Evolutionary conservation across 2,329 filamentous ascomycete genomes (phyloP).

Genomic region (Claviceps quebecensis): DNA sequence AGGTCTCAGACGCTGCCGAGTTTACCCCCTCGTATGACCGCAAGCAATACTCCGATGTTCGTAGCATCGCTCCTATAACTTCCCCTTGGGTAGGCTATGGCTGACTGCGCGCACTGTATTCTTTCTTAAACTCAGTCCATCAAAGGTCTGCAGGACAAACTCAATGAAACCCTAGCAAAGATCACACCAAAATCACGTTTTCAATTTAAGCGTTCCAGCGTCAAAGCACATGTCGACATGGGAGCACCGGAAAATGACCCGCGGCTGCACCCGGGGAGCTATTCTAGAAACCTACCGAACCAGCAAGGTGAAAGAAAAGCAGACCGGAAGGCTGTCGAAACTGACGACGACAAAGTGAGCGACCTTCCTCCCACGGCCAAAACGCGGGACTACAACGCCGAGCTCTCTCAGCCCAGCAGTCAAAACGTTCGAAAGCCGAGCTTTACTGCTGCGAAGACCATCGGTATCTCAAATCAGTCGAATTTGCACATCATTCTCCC

Average conservation of each 20-base stretch:
- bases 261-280: constrained; percentile 23
- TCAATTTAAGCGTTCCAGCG: constrained; percentile 47
- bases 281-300: constrained; percentile 16
- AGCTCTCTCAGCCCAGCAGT: constrained; percentile 29
- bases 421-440: constrained; percentile 41
- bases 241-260: constrained; percentile 29
- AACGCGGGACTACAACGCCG: constrained; percentile 40
- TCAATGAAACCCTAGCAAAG: constrained; percentile 54
- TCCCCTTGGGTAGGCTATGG: background rate
- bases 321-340: constrained; percentile 8
- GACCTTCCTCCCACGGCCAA: constrained; percentile 24
- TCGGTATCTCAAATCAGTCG: constrained; percentile 53
- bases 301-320: constrained; percentile 7
- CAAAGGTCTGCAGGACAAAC: constrained; percentile 65
- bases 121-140: constrained; percentile 42
- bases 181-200: constrained; percentile 69
- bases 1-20: constrained; percentile 70
- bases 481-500: constrained; percentile 68
- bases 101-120: background rate
- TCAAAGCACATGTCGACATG: constrained; percentile 26
- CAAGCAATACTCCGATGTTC: constrained; percentile 66
- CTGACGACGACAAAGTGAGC: constrained; percentile 25
- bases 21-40: constrained; percentile 84
- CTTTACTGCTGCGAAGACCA: constrained; percentile 45
- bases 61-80: constrained; percentile 3